These are phyloP conservation scores for Vicia sativa DNA, from an alignment of 306 rosid genomes.

Conservation along the genomic window DNA sequence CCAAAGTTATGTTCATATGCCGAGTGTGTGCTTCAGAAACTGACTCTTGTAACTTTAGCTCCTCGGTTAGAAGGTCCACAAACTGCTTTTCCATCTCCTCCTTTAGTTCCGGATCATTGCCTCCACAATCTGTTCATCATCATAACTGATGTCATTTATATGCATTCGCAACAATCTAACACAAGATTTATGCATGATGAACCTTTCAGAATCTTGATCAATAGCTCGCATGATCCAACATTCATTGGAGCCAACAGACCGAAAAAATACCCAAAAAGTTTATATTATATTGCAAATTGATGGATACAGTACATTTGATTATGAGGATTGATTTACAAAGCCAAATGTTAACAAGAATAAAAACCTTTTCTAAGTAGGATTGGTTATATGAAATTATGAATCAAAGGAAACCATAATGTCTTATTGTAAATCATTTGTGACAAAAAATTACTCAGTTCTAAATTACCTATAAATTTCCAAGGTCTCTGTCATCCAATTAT, in stretches of 20 bases:
- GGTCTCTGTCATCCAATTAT: background rate
- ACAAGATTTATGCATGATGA: slow-evolving; percentile 9
- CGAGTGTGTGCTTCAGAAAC: slow-evolving; percentile 71
- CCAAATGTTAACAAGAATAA: background rate
- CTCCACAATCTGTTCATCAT: slow-evolving; percentile 73
- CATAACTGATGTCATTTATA: slow-evolving; percentile 30
- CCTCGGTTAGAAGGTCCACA: slow-evolving; percentile 89
- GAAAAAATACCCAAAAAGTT: slow-evolving; percentile 12
- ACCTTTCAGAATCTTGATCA: background rate
- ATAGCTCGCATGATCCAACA: slow-evolving; percentile 2
- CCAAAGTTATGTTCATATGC: slow-evolving; percentile 84
- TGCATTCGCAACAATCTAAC: slow-evolving; percentile 14
- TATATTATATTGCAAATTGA: slow-evolving; percentile 3
- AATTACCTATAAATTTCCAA: background rate
- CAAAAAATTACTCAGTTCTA: background rate
- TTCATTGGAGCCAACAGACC: background rate
- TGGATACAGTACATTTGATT: background rate
- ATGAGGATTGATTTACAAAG: slow-evolving; percentile 5
- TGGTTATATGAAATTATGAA: background rate
- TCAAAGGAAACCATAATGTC: background rate
- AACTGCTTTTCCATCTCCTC: slow-evolving; percentile 97
- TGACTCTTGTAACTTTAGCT: slow-evolving; percentile 85
- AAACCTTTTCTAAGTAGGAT: background rate
- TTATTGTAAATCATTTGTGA: background rate
- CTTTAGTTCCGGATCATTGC: slow-evolving; percentile 87